Percentiles rank a stretch among this genome's conserved stretches.
Conservation (phyloP, 805 yeast genomes). For the Yamadazyma scolyti region DNA sequence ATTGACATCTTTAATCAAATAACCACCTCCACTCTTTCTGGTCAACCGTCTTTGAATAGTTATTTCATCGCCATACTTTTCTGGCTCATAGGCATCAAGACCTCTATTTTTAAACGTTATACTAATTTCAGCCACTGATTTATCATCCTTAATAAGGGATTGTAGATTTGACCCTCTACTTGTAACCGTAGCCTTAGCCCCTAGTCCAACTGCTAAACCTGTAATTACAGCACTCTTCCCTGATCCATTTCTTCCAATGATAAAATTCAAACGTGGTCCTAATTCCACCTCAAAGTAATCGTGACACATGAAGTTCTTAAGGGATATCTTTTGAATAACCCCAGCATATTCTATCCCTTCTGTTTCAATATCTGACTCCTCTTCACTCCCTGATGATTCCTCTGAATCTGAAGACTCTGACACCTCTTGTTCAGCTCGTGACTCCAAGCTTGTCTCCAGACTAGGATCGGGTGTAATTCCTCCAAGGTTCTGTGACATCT, state of each 20-base stretch:
- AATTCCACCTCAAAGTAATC: conserved; percentile 69
- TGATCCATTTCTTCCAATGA: conserved; percentile 86
- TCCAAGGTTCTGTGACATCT: too few species aligned
- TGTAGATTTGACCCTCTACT: conserved; percentile 74
- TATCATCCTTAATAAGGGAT: conserved; percentile 74
- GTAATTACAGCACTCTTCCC: conserved; percentile 89
- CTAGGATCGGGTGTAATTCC: too few species aligned
- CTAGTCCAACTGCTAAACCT: conserved; percentile 82
- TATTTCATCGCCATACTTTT: conserved; percentile 64
- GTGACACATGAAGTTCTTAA: conserved; percentile 89
- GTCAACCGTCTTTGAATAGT: conserved; percentile 65
- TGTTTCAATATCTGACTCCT: conserved; percentile 9
- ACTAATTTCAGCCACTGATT: conserved; percentile 59
- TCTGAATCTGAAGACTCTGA: background rate
- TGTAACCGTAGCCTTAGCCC: conserved; percentile 84
- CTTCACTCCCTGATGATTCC: conserved; percentile 6
- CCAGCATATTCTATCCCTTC: conserved; percentile 47
- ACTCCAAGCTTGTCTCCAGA: too few species aligned
- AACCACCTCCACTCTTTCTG: conserved; percentile 49
- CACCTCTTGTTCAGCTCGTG: too few species aligned
- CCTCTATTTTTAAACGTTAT: conserved; percentile 66
- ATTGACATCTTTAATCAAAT: conserved; percentile 49
- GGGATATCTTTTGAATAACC: conserved; percentile 55
- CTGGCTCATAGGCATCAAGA: conserved; percentile 60
- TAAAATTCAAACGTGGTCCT: conserved; percentile 80